A percentile compares a stretch with the other conserved stretches of the same genome.
Evolutionary conservation across 2,329 filamentous ascomycete species (phyloP).

Genomic region (Fusarium incarnatum): DNA sequence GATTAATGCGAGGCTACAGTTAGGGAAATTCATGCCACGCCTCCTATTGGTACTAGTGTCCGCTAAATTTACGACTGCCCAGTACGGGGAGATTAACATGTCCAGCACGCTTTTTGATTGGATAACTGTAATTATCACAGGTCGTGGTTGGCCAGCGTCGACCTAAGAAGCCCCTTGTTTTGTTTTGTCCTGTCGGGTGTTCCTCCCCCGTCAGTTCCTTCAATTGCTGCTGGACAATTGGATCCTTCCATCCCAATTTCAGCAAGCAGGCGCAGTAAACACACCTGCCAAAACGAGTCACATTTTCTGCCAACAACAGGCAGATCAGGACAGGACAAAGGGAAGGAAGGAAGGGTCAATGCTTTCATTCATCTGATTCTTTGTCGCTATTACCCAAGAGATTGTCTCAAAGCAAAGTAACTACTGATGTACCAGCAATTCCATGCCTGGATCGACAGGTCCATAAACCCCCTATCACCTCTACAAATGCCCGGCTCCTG

Average conservation of each 20-base stretch:
- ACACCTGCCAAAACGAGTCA: constrained; percentile 34
- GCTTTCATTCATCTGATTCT: neutral
- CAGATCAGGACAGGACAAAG: neutral
- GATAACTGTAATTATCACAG: constrained; percentile 10
- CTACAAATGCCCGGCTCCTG: neutral
- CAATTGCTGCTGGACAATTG: constrained; percentile 9
- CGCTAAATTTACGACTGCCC: constrained; percentile 11
- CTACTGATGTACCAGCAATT: constrained; percentile 20
- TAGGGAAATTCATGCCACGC: constrained; percentile 4
- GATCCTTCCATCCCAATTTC: constrained; percentile 11
- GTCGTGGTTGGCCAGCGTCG: constrained; percentile 14
- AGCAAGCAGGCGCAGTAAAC: constrained; percentile 4
- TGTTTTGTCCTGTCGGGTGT: constrained; percentile 17
- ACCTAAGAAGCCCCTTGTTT: constrained; percentile 15
- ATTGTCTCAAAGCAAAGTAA: neutral
- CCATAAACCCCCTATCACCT: constrained; percentile 9
- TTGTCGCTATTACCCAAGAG: neutral
- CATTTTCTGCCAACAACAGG: constrained; percentile 7
- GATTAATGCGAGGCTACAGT: constrained; percentile 1
- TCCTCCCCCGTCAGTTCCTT: constrained; percentile 6
- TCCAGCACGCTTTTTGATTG: neutral
- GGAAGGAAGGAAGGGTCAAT: constrained; percentile 4
- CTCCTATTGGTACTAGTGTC: constrained; percentile 10
- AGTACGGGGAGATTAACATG: constrained; percentile 36
- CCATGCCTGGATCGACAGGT: constrained; percentile 20